Evolutionary conservation across 345 rosid genomes (phyloP).

Genomic region (Citrus trifoliata): DNA sequence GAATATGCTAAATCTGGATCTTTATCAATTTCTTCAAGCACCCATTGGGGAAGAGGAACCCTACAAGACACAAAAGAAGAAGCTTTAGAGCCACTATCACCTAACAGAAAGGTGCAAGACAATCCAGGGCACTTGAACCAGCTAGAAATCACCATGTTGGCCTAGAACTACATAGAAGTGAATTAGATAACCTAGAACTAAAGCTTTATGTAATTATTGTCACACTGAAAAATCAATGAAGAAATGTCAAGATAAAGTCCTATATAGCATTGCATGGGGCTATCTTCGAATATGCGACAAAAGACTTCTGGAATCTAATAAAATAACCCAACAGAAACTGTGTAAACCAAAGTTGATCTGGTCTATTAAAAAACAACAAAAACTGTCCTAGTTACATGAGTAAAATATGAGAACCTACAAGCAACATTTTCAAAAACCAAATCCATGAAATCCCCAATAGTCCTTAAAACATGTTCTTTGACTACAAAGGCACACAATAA

Average conservation of each 20-base stretch:
- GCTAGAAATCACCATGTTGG: neutral
- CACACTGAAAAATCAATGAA: neutral
- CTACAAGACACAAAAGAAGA: conserved; percentile 26
- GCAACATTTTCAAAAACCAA: neutral
- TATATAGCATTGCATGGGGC: neutral
- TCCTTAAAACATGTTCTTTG: neutral
- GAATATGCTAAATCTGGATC: conserved; percentile 48
- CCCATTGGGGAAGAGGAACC: conserved; percentile 57
- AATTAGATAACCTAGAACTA: neutral
- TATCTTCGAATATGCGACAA: neutral
- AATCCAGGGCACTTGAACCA: neutral
- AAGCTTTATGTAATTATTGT: neutral
- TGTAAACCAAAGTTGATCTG: neutral
- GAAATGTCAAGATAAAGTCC: neutral
- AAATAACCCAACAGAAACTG: neutral
- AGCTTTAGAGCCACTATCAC: conserved; percentile 17
- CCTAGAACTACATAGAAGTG: neutral
- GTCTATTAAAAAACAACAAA: neutral
- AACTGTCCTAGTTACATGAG: neutral
- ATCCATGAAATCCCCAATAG: neutral
- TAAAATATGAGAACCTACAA: neutral
- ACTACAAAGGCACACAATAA: neutral
- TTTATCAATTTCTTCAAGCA: conserved; percentile 39
- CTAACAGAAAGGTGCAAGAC: neutral
- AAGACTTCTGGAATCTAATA: neutral